Base-by-base conservation (phyloP, 768 basidiomycete genomes). In the Termitomyces sp. region DNA sequence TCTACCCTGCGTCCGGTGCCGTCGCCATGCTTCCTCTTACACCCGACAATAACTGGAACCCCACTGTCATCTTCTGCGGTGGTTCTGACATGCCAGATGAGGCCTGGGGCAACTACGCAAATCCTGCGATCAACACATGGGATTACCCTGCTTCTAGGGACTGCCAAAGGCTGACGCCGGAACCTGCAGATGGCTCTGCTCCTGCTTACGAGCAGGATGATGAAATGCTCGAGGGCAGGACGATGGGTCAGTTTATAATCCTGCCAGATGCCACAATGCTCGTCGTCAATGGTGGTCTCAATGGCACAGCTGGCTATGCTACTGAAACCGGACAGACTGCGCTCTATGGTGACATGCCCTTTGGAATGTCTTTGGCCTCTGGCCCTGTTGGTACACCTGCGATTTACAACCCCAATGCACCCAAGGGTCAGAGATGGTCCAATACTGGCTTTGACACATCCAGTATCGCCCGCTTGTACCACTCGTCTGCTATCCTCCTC, bases 201-300 rank as follows among this genome's bases (percentile, higher is more conserved):
- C 78, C 85, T 0, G 70, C 60, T 0, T 92, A 90, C 66, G 71
- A 76, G 6, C 77, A 88, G 64, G 92, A 94, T 58, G 94, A 95
- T 61, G 70, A 84, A 59, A 84, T 94, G 79, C 76, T 83, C 9
- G 79, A 85, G 58, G 82, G 84, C 0, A 82, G 93, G 24, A 92
- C 90, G 22, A 98, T 98, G 94, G 94, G 94, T 6, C 90, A 93
- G 67, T 93, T 96, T 68, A 86, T 95, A 69, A 77, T 81, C 42
- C 85, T 97, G 8, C 85, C 93, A 0, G 83, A 91, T 54, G 88
- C 87, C 5, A 88, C 83, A 43, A 61, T 94, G 43, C 77, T 93
- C 33, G 79, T 94, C 54, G 72, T 93, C 66, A 96, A 96, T 67
- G 94, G 94, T 56, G 94, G 80, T 22, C 53, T 68, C n/a, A 93